A percentile compares a stretch with the other conserved stretches of the same genome.
Evolutionary conservation across 2,329 filamentous ascomycete species (phyloP).

Genomic region (Cladophialophora carrionii): DNA sequence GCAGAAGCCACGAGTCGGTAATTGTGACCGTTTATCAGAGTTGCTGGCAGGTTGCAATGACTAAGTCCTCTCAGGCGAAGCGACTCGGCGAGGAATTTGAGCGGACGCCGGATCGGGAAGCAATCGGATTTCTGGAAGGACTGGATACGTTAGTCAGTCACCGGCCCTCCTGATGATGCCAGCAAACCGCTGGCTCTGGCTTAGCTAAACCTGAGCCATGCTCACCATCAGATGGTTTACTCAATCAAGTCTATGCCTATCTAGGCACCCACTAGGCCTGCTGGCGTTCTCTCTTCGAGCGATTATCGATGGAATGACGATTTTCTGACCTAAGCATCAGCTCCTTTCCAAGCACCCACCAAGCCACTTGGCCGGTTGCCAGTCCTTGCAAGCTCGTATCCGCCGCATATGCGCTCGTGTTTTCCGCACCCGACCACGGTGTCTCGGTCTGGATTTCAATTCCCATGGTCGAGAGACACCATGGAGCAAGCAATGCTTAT

Average conservation of each 20-base stretch:
- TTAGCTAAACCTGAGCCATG: conserved; percentile 17
- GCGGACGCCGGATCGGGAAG: neutral
- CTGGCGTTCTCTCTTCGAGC: neutral
- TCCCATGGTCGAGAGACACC: neutral
- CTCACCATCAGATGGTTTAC: neutral
- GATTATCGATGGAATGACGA: conserved; percentile 12
- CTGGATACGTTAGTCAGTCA: neutral
- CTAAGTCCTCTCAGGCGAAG: neutral
- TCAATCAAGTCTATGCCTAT: conserved; percentile 1
- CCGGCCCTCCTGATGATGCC: no score
- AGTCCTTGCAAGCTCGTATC: neutral
- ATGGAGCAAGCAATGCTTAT: conserved; percentile 5
- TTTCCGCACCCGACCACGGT: neutral
- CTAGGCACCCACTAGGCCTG: neutral
- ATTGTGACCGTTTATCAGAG: neutral
- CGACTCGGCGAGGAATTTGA: neutral
- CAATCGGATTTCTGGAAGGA: neutral
- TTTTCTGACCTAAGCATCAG: conserved; percentile 16
- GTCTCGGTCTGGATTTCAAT: conserved; percentile 4
- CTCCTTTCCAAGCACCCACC: neutral
- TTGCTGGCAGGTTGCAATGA: neutral
- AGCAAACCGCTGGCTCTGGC: neutral
- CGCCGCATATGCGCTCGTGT: neutral
- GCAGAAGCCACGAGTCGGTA: neutral
- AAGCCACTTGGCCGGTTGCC: neutral